phyloP scores from a whole-genome alignment of 208 protist genomes.

The Leishmania martiniquensis region DNA sequence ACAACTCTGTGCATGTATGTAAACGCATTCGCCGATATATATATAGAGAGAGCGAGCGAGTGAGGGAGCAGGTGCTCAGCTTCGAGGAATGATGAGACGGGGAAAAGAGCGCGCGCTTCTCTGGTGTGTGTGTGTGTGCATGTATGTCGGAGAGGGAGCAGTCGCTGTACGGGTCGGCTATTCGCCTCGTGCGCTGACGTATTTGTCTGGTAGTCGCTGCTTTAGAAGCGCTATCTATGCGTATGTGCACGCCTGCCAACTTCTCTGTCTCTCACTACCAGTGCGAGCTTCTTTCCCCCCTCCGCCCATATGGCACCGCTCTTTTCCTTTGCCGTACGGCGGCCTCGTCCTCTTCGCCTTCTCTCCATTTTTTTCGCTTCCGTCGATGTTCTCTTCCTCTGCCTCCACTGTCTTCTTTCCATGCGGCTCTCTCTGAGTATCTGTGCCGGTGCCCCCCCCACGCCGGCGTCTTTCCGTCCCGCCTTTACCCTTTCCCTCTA shows the following conservation, averaged over 20 bases:
- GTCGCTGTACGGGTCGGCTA: background rate
- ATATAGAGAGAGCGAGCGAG: too few species aligned
- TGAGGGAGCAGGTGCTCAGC: background rate
- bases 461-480: background rate
- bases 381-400: slow-evolving; percentile 1
- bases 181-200: background rate
- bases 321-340: background rate
- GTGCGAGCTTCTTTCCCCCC: background rate
- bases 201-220: background rate
- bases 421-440: slow-evolving; percentile 5
- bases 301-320: too few species aligned
- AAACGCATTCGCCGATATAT: background rate
- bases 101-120: background rate
- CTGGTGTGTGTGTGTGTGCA: background rate
- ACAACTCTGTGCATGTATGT: background rate
- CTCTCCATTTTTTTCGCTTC: background rate
- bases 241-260: background rate
- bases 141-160: background rate
- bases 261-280: background rate
- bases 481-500: background rate
- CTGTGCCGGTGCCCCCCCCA: too few species aligned
- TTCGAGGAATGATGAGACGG: background rate
- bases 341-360: background rate
- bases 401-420: background rate
- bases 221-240: background rate